Conservation (phyloP, 2,329 filamentous ascomycete genomes). For the Fusarium tuaranense region DNA sequence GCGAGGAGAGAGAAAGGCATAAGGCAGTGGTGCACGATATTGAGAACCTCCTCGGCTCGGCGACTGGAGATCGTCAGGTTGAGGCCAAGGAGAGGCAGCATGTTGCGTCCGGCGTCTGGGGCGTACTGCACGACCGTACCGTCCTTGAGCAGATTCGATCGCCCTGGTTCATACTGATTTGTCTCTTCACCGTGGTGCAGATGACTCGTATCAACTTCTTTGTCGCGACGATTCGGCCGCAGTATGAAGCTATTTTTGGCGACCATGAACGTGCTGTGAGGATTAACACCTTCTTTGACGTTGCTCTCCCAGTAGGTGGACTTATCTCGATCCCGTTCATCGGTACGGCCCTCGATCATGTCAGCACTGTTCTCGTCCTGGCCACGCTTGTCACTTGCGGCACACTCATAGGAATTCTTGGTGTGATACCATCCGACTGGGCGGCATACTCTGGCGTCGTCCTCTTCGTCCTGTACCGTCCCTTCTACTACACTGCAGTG, state of each 20-base stretch:
- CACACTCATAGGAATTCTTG: slow-evolving; percentile 80
- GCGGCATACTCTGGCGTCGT: slow-evolving; percentile 81
- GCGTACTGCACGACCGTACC: slow-evolving; percentile 80
- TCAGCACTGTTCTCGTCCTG: slow-evolving; percentile 78
- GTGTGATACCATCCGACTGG: slow-evolving; percentile 76
- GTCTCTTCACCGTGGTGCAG: slow-evolving; percentile 81
- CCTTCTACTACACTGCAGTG: slow-evolving; percentile 91
- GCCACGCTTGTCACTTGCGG: slow-evolving; percentile 76
- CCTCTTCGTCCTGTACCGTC: slow-evolving; percentile 86
- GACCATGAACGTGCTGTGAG: slow-evolving; percentile 70
- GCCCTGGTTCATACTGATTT: slow-evolving; percentile 88
- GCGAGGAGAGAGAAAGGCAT: slow-evolving; percentile 69
- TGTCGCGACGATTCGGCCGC: slow-evolving; percentile 84
- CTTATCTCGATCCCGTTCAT: slow-evolving; percentile 90
- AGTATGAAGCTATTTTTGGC: slow-evolving; percentile 82
- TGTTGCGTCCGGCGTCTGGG: slow-evolving; percentile 83
- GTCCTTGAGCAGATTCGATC: slow-evolving; percentile 80
- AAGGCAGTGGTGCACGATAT: slow-evolving; percentile 77
- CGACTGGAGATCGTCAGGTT: slow-evolving; percentile 70
- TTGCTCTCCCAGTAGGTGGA: slow-evolving; percentile 82
- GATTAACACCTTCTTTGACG: slow-evolving; percentile 88
- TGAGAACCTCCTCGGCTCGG: slow-evolving; percentile 76
- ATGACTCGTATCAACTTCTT: slow-evolving; percentile 93
- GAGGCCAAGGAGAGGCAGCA: slow-evolving; percentile 77
- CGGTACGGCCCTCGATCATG: slow-evolving; percentile 81